A percentile compares a stretch with the other conserved stretches of the same genome.
Conservation (phyloP, 1,139 yeast genomes). For the Pichiaceae sp. region DNA sequence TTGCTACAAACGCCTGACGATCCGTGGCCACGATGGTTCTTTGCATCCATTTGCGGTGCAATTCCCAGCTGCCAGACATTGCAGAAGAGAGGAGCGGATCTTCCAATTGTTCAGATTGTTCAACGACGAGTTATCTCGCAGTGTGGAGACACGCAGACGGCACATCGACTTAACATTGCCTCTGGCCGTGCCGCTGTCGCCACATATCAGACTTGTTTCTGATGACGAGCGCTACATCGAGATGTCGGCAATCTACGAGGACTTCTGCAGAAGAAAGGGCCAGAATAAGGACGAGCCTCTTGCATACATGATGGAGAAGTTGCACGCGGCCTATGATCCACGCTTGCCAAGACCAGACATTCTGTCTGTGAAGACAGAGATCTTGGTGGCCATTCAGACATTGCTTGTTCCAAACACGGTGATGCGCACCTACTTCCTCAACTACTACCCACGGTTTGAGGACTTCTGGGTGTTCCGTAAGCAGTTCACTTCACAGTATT, state of each 20-base stretch:
- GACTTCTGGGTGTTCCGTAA: slow-evolving; percentile 97
- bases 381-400: slow-evolving; percentile 81
- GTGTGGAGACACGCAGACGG: slow-evolving; percentile 83
- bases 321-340: slow-evolving; percentile 90
- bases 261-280: slow-evolving; percentile 66
- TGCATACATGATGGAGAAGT: slow-evolving; percentile 75
- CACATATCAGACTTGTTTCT: slow-evolving; percentile 85
- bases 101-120: slow-evolving; percentile 86
- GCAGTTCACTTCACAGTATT: slow-evolving; percentile 91
- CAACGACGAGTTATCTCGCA: slow-evolving; percentile 69
- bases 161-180: slow-evolving; percentile 84
- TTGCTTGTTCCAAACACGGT: slow-evolving; percentile 81
- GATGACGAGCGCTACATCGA: slow-evolving; percentile 75
- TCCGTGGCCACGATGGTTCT: slow-evolving; percentile 91
- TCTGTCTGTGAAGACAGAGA: slow-evolving; percentile 82
- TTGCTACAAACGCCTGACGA: slow-evolving; percentile 84
- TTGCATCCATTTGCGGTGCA: slow-evolving; percentile 91
- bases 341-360: slow-evolving; percentile 89
- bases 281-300: slow-evolving; percentile 86
- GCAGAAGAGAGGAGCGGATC: slow-evolving; percentile 92
- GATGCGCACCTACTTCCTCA: slow-evolving; percentile 57
- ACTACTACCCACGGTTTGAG: slow-evolving; percentile 68
- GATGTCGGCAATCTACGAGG: slow-evolving; percentile 83
- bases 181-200: slow-evolving; percentile 87
- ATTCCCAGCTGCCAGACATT: slow-evolving; percentile 96